These are phyloP conservation scores for Fusarium succisae DNA, from an alignment of 2,329 filamentous ascomycete species.

Conservation along the genomic window DNA sequence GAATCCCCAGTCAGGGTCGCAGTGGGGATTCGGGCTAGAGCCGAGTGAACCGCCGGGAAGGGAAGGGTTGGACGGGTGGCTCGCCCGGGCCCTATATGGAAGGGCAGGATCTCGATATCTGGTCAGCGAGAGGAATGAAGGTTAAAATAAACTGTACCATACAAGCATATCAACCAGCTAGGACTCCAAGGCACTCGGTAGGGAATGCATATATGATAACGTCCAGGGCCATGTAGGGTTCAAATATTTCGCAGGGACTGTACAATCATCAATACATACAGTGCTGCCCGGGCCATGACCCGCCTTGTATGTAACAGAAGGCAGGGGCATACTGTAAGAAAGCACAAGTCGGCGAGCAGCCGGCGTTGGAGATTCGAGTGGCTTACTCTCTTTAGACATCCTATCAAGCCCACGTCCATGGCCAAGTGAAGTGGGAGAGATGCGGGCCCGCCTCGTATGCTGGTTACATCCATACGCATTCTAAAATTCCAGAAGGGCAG, in stretches of 20 bases:
- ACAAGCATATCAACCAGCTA: background rate
- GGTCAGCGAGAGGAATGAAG: constrained; percentile 26
- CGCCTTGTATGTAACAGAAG: constrained; percentile 40
- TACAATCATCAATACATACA: constrained; percentile 14
- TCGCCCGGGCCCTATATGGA: constrained; percentile 32
- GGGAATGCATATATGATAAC: background rate
- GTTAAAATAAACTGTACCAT: constrained; percentile 10
- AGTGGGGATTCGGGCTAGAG: constrained; percentile 50
- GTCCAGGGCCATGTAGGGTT: background rate
- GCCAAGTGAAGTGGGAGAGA: constrained; percentile 19
- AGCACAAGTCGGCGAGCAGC: constrained; percentile 15
- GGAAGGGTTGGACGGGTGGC: constrained; percentile 38
- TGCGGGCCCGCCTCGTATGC: background rate
- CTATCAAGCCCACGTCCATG: constrained; percentile 16
- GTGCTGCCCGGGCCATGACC: constrained; percentile 25
- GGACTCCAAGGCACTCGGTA: background rate
- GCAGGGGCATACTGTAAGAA: constrained; percentile 27
- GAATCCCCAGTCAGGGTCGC: constrained; percentile 46
- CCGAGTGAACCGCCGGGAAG: constrained; percentile 51
- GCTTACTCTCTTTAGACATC: constrained; percentile 18
- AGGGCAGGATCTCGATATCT: constrained; percentile 44
- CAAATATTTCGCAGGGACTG: constrained; percentile 2
- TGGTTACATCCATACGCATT: background rate
- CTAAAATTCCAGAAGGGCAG: background rate
- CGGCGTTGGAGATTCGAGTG: constrained; percentile 18